A percentile compares a stretch with the other conserved stretches of the same genome.
These are phyloP conservation scores for Pinus tabuliformis DNA, from an alignment of 75 land plant species.

Conservation along the genomic window DNA sequence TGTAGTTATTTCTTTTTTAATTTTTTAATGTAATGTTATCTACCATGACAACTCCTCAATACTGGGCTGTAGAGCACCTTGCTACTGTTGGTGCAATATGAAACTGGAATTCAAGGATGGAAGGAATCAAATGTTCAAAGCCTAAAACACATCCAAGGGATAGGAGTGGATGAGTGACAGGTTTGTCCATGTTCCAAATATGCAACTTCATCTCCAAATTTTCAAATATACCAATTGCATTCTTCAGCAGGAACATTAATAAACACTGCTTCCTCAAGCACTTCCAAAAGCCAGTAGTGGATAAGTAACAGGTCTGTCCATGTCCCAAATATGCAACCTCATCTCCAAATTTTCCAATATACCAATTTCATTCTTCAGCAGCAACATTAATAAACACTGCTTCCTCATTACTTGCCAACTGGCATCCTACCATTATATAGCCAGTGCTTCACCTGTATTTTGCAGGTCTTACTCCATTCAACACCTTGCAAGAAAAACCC, in stretches of 20 bases:
- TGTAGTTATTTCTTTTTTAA: too few species aligned
- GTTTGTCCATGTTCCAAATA: too few species aligned
- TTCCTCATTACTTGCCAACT: slow-evolving; percentile 32
- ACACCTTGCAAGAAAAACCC: slow-evolving; percentile 18
- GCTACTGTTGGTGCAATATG: too few species aligned
- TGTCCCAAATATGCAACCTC: slow-evolving; percentile 85
- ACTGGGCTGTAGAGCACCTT: too few species aligned
- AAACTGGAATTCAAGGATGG: too few species aligned
- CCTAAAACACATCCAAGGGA: background rate
- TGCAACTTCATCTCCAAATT: too few species aligned
- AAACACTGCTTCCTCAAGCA: too few species aligned
- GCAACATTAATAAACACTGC: slow-evolving; percentile 74
- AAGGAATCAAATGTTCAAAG: background rate
- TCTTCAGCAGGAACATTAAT: too few species aligned
- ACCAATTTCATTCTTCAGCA: slow-evolving; percentile 68
- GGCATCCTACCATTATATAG: slow-evolving; percentile 17
- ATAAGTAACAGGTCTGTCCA: background rate
- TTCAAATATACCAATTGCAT: too few species aligned
- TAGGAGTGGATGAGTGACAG: too few species aligned
- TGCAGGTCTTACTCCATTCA: slow-evolving; percentile 38
- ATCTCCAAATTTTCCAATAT: slow-evolving; percentile 87
- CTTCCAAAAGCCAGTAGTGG: background rate
- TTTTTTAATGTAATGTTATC: too few species aligned
- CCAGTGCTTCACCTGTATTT: slow-evolving; percentile 39
- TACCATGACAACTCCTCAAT: too few species aligned